Base-by-base conservation (phyloP, 768 basidiomycete species). In the Pisolithus tinctorius region DNA sequence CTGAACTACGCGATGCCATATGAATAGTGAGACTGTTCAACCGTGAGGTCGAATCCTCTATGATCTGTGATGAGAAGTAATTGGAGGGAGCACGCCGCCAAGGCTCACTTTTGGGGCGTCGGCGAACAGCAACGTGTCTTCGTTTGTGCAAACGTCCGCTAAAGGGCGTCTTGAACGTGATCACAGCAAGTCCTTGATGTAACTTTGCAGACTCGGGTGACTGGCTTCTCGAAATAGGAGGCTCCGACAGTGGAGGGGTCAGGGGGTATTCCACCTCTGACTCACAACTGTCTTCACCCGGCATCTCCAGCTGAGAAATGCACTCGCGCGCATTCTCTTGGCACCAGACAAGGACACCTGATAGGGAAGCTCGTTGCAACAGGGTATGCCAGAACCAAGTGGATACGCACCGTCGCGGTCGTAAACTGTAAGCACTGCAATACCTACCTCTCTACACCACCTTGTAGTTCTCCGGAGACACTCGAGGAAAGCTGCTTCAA, bases 211-310 rank as follows among this genome's bases (percentile, higher is more conserved):
- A 51, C 39, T 70, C 74, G 9, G 84, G 84, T 2, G 84, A 83
- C 25, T 81, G 68, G 27, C 82, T 74, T 51, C 82, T 73, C 10
- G 86, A 86, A 25, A 77, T 79, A 25, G 84, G 81, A 59, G 75
- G 76, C 63, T 88, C 87, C 7, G 88, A 90, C 16, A 77, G 70
- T 3, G 88, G 88, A n/a, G 88, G 88, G 0, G 88, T 90, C 41
- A 80, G 71, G 38, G 88, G 88, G 63, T 82, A 88, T 59, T 82
- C 78, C 3, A 78, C 65, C 50, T 86, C 84, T 17, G 80, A 78
- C 50, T 76, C 78, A 49, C 71, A 71, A 17, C 69, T 70, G 29
- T 74, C 68, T 49, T 55, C 57, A 29, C 36, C 58, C 44, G 31
- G 45, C 49, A 63, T 65, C 48, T 57, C 52, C 51, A 52, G 43